Evolutionary conservation across 1,284 basidiomycete species (phyloP), one percentile per base, ranked within the genome.

Genomic region (Stereum hirsutum): DNA sequence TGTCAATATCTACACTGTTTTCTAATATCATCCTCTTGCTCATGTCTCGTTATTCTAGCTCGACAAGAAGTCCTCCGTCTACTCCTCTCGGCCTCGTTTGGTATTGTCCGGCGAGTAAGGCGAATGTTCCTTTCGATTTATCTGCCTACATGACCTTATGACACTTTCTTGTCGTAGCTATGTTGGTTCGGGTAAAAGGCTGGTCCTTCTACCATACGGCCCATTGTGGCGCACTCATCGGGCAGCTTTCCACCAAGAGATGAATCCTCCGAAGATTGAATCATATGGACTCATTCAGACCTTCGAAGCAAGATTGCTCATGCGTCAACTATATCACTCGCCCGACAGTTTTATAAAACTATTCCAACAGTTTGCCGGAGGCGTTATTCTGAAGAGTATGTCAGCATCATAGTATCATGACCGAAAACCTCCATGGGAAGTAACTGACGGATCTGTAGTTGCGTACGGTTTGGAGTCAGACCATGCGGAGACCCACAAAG

Each of bases 11-110:
- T n/a, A 10, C n/a, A 19, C n/a, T 23, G 11, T 25, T 11, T 3
- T 5, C 8, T 23, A 15, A 26, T 11, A 3, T n/a, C 5, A 14
- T 6, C 23, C 12, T 7, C 14, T 39, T 7, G 15, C 24, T 39
- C 17, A 39, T 3, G 12, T 14, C 26, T 26, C 24, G n/a, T n/a
- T n/a, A n/a, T n/a, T n/a, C n/a, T 28, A 39, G 38, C 38, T 39
- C 7, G 38, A 39, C 6, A 39, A 39, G 23, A 14, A 26, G 11
- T 39, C 38, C n/a, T 6, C n/a, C 24, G 28, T 15, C 15, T 39
- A 39, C 15, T 39, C 38, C n/a, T 39, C 38, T n/a, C 20, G 38
- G 10, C 38, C 38, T 23, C 38, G 38, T 15, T 26, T 39, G 4
- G 24, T 39, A 6, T 12, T 39, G 11, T 23, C 38, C 8, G 21